phyloP scores from a whole-genome alignment of 371 early-diverging fungal species.

The Capillidium rhysosporum region DNA sequence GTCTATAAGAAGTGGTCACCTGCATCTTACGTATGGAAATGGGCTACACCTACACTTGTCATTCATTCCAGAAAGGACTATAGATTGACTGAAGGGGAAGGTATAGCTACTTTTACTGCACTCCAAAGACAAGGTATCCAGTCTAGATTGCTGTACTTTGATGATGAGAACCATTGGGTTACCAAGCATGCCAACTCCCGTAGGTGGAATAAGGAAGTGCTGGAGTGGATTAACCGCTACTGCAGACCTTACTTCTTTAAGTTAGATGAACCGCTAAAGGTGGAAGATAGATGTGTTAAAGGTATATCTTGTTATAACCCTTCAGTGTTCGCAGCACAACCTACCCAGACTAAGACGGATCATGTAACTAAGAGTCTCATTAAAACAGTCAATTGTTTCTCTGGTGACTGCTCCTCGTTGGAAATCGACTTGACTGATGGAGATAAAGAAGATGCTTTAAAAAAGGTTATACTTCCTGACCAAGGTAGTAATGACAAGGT shows the following conservation, averaged over 20 bases:
- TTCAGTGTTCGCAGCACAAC: no score
- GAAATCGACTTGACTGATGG: no score
- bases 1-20: conserved; percentile 48
- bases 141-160: conserved; percentile 52
- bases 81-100: conserved; percentile 43
- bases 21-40: conserved; percentile 39
- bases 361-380: no score
- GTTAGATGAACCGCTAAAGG: no score
- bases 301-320: no score
- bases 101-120: conserved; percentile 57
- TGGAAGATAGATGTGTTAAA: no score
- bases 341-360: no score
- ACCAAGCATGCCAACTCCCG: conserved; percentile 56
- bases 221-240: conserved; percentile 39
- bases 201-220: conserved; percentile 50
- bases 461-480: no score
- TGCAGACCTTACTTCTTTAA: background rate
- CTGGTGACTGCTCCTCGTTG: no score
- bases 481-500: no score
- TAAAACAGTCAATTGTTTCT: no score
- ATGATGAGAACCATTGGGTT: conserved; percentile 65
- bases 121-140: conserved; percentile 50
- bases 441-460: no score
- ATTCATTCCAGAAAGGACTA: conserved; percentile 50
- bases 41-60: conserved; percentile 64